A percentile compares a stretch with the other conserved stretches of the same genome.
Conservation (phyloP, 257 asterid genomes). For the Jasminum sambac region DNA sequence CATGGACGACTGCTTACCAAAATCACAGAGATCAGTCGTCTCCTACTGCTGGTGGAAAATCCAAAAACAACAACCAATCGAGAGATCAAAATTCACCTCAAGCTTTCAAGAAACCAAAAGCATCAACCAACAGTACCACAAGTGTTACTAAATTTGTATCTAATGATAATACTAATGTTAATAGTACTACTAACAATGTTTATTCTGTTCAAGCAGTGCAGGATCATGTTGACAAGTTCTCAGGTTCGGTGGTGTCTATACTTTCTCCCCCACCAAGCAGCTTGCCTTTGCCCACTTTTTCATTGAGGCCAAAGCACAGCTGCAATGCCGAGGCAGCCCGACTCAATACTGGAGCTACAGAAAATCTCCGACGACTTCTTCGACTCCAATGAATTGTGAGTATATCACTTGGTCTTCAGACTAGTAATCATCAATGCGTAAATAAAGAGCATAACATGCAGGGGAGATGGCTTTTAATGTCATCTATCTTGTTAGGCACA, state of each 20-base stretch:
- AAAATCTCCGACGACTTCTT: conserved; percentile 51
- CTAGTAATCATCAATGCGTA: too few species aligned
- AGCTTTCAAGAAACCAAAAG: conserved; percentile 32
- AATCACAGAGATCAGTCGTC: conserved; percentile 23
- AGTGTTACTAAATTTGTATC: conserved; percentile 19
- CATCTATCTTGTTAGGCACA: too few species aligned
- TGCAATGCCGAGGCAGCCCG: conserved; percentile 49
- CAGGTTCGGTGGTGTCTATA: conserved; percentile 36
- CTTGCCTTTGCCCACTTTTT: conserved; percentile 86
- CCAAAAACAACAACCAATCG: not conserved
- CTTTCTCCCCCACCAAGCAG: conserved; percentile 84
- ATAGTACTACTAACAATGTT: not conserved
- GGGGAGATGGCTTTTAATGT: too few species aligned
- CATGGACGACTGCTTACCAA: not conserved
- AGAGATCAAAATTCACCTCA: conserved; percentile 18
- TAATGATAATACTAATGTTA: too few species aligned
- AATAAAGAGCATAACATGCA: too few species aligned
- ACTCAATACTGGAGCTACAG: conserved; percentile 45
- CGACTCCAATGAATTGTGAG: conserved; percentile 26
- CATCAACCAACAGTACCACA: conserved; percentile 20
- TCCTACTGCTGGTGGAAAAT: conserved; percentile 24
- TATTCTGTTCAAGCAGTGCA: conserved; percentile 3
- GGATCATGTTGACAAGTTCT: conserved; percentile 21
- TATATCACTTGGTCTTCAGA: too few species aligned
- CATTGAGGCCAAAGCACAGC: conserved; percentile 59